Evolutionary conservation across 768 basidiomycete species (phyloP).

Genomic region (Panus rudis): DNA sequence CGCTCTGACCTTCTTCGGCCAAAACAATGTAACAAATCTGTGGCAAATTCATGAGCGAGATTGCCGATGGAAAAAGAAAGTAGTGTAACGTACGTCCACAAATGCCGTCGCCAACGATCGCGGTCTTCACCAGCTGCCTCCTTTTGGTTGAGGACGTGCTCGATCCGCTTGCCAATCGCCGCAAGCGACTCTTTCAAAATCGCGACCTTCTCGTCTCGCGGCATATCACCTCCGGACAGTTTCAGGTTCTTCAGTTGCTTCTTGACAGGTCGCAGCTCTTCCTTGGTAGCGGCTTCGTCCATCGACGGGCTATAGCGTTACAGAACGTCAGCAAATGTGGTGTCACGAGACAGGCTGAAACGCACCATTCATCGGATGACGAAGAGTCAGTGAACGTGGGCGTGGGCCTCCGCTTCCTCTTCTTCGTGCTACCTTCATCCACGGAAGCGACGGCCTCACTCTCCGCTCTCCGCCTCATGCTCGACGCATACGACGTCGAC

Average conservation of each 20-base stretch:
- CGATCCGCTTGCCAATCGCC: constrained; percentile 90
- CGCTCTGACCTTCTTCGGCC: constrained; percentile 96
- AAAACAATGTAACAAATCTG: constrained; percentile 93
- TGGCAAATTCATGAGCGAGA: constrained; percentile 4
- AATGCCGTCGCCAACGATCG: constrained; percentile 84
- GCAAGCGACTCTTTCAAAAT: constrained; percentile 94
- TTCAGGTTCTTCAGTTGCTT: constrained; percentile 96
- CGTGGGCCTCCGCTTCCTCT: constrained; percentile 89
- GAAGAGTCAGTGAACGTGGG: constrained; percentile 95
- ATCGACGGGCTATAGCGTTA: constrained; percentile 68
- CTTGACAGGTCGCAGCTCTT: constrained; percentile 93
- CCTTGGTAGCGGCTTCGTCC: constrained; percentile 91
- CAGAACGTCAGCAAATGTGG: constrained; percentile 8
- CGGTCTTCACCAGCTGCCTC: constrained; percentile 73
- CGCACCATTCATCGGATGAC: constrained; percentile 86
- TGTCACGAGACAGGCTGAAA: constrained; percentile 10
- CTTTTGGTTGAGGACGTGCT: constrained; percentile 70
- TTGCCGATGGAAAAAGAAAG: constrained; percentile 1
- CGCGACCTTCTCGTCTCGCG: constrained; percentile 91
- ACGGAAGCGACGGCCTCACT: constrained; percentile 81
- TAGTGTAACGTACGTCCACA: constrained; percentile 83
- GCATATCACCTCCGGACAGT: constrained; percentile 86
- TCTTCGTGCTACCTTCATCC: constrained; percentile 53
- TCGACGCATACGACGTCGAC: constrained; percentile 57
- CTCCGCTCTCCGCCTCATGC: constrained; percentile 71